Conservation (phyloP, 192 early-diverging fungal genomes). For the Lobulomyces angularis region DNA sequence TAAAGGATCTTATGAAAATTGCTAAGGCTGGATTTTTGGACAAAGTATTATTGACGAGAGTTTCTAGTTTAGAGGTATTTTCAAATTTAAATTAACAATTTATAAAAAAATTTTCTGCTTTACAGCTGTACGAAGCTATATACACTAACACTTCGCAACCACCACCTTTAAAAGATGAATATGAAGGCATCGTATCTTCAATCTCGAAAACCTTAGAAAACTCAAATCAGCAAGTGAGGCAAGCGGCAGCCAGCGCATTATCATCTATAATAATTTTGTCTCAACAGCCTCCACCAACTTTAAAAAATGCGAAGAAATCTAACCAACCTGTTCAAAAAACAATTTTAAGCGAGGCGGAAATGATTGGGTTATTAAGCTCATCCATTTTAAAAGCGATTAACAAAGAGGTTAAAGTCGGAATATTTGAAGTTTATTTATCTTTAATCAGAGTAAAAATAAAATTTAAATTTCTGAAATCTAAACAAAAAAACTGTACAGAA, state of each 20-base stretch:
- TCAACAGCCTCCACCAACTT: slow-evolving; percentile 23
- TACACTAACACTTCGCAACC: slow-evolving; percentile 28
- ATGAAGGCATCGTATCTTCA: slow-evolving; percentile 31
- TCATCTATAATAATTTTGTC: slow-evolving; percentile 39
- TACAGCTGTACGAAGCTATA: slow-evolving; percentile 37
- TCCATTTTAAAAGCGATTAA: slow-evolving; percentile 47
- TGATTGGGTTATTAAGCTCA: slow-evolving; percentile 50
- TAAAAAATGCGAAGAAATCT: too few relatives aligned
- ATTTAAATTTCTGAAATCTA: too few relatives aligned
- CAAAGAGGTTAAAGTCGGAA: slow-evolving; percentile 59
- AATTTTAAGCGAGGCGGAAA: slow-evolving; percentile 49
- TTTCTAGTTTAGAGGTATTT: slow-evolving; percentile 51
- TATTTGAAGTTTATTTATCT: slow-evolving; percentile 66
- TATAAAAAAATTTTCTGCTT: neutral
- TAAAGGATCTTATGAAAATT: slow-evolving; percentile 59
- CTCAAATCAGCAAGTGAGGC: slow-evolving; percentile 31
- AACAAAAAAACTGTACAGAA: too few relatives aligned
- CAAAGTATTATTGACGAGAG: slow-evolving; percentile 56
- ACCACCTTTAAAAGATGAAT: slow-evolving; percentile 37
- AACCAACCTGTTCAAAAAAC: slow-evolving; percentile 12
- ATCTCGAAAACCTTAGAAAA: slow-evolving; percentile 39
- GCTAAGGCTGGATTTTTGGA: slow-evolving; percentile 54
- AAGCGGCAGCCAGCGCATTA: slow-evolving; percentile 32
- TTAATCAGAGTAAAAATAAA: slow-evolving; percentile 56
- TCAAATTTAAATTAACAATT: neutral